Evolutionary conservation across 306 rosid genomes (phyloP).

Genomic region (Vigna unguiculata): DNA sequence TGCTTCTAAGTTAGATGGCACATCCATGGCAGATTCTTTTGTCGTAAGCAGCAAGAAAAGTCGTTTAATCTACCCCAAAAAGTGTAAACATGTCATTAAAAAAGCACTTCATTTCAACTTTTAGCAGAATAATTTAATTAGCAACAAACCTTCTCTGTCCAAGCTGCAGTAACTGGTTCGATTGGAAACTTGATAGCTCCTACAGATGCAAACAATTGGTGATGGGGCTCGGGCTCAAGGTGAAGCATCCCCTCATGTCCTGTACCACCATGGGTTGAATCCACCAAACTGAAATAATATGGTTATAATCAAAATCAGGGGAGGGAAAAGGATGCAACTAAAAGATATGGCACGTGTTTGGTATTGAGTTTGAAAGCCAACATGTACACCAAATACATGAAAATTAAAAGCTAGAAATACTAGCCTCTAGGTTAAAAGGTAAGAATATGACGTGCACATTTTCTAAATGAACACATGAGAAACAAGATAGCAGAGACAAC

Average conservation of each 20-base stretch:
- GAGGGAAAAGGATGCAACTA: background rate
- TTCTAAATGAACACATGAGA: background rate
- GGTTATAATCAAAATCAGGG: conserved; percentile 30
- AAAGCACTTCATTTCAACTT: conserved; percentile 18
- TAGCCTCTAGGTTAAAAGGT: no score
- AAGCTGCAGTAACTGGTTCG: conserved; percentile 72
- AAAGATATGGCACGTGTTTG: background rate
- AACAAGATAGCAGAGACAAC: background rate
- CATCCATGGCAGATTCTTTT: conserved; percentile 99
- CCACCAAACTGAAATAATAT: conserved; percentile 62
- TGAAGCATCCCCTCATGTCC: conserved; percentile 79
- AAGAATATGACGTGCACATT: background rate
- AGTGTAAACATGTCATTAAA: conserved; percentile 17
- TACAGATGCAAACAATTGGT: conserved; percentile 92
- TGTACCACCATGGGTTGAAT: conserved; percentile 72
- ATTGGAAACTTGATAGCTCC: conserved; percentile 95
- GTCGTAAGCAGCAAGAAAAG: conserved; percentile 85
- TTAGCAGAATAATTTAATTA: conserved; percentile 17
- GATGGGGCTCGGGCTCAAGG: conserved; percentile 67
- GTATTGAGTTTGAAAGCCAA: no score
- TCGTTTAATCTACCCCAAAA: conserved; percentile 73
- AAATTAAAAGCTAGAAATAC: no score
- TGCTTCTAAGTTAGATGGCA: conserved; percentile 97
- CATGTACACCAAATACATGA: background rate
- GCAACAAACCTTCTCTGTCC: conserved; percentile 89